Conservation (phyloP, 768 basidiomycete genomes). For the Leccinum pellstonianum region DNA sequence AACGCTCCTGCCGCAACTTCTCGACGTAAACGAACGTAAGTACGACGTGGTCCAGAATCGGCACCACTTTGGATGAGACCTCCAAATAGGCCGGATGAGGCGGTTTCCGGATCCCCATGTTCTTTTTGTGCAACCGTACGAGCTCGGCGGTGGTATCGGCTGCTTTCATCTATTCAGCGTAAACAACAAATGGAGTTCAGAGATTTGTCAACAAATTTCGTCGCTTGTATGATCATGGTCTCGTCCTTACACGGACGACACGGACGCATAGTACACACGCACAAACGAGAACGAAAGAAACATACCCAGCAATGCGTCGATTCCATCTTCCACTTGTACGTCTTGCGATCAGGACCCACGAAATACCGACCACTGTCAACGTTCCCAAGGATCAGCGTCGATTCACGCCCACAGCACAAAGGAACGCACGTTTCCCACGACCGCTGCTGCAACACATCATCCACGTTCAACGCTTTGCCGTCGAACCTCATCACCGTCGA, state of each 20-base stretch:
- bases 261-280: background rate
- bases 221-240: background rate
- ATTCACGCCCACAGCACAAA: background rate
- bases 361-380: constrained; percentile 32
- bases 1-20: constrained; percentile 14
- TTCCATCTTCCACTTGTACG: constrained; percentile 35
- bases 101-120: constrained; percentile 18
- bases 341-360: constrained; percentile 28
- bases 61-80: constrained; percentile 13
- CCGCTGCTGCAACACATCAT: constrained; percentile 15
- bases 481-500: constrained; percentile 13
- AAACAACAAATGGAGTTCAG: background rate
- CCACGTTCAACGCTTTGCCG: constrained; percentile 10
- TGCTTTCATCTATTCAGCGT: constrained; percentile 18
- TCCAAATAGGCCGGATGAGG: constrained; percentile 26
- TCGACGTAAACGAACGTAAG: constrained; percentile 28
- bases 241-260: no score
- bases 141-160: constrained; percentile 14
- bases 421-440: constrained; percentile 19
- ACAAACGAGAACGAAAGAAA: background rate
- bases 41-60: constrained; percentile 28
- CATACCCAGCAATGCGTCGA: constrained; percentile 27
- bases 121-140: constrained; percentile 26
- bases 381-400: constrained; percentile 1
- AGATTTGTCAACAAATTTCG: background rate